Evolutionary conservation across 169 alveolate genomes (phyloP).

Genomic region (Babesia microti): DNA sequence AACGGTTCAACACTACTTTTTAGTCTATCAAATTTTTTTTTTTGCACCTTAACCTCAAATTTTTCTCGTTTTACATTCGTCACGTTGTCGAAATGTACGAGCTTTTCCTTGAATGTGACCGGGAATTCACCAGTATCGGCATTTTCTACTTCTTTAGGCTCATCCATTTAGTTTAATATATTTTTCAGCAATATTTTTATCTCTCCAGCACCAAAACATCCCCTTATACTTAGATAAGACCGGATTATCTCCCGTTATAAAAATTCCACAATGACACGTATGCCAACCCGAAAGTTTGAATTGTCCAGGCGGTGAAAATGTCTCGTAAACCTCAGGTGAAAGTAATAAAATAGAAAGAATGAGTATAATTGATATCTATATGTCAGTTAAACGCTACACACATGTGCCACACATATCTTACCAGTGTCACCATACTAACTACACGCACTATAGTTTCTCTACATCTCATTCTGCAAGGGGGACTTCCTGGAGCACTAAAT

Average conservation of each 20-base stretch:
- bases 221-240: neutral
- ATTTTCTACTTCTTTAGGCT: no score
- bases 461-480: constrained; percentile 48
- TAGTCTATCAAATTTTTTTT: no score
- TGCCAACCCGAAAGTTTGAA: constrained; percentile 46
- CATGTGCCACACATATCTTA: constrained; percentile 18
- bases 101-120: no score
- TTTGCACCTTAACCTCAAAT: no score
- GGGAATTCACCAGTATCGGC: no score
- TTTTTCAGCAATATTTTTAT: constrained; percentile 8
- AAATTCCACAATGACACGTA: constrained; percentile 33
- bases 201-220: constrained; percentile 26
- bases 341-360: constrained; percentile 24
- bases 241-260: constrained; percentile 4
- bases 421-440: constrained; percentile 19
- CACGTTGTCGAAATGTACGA: no score
- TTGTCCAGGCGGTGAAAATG: constrained; percentile 51
- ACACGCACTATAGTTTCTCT: constrained; percentile 51
- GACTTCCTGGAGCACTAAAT: constrained; percentile 43
- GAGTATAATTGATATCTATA: constrained; percentile 2
- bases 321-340: constrained; percentile 33
- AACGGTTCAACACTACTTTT: no score
- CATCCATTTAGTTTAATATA: no score
- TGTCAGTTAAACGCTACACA: neutral
- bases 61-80: no score